Evolutionary conservation across 2,329 filamentous ascomycete species (phyloP), one percentile per base, ranked within the genome.

Genomic region (Fusarium begoniae): DNA sequence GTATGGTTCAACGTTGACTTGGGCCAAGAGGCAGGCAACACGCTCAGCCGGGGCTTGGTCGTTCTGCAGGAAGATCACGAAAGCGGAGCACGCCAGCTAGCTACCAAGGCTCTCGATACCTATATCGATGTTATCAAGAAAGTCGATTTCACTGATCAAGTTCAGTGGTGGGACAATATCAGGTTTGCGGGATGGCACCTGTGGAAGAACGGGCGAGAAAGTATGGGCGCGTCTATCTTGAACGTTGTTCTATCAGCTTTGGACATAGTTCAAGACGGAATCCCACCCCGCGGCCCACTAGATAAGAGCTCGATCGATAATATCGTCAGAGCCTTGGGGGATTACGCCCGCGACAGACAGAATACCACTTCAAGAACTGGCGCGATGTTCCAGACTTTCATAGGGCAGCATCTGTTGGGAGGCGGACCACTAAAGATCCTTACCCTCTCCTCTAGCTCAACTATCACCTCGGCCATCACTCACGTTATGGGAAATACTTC

Each of bases 201-300:
- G 3, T 90, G 88, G 80, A 91, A 91, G 75, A 90, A 91, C 61
- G 89, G 90, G 0, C 86, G 90, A n/a, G 89, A 90, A 70, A 90
- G 87, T 78, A 93, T 93, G 90, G 87, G 87, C 2, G 87, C 90
- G 1, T 87, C 90, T 3, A 90, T 92, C 35, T 82, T 89, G 44
- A 84, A 81, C 51, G 84, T 83, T 17, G 66, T 91, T 15, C 79
- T 90, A 10, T 81, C 82, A 18, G 84, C 84, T 7, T 81, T 92
- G 41, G 77, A 81, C 18, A 74, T 77, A 8, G 80, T 87, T 41
- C 81, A 85, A 54, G 53, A 78, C 30, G 80, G 72, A 50, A 75
- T 82, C 15, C 75, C 75, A 8, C 35, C 51, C 9, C 54, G 58
- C 8, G 28, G 28, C 18, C 41, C 50, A n/a, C 45, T 70, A 5